Percentiles rank a stretch among this genome's conserved stretches.
These are phyloP conservation scores for Castanea crenata DNA, from an alignment of 306 rosid species.

Conservation along the genomic window DNA sequence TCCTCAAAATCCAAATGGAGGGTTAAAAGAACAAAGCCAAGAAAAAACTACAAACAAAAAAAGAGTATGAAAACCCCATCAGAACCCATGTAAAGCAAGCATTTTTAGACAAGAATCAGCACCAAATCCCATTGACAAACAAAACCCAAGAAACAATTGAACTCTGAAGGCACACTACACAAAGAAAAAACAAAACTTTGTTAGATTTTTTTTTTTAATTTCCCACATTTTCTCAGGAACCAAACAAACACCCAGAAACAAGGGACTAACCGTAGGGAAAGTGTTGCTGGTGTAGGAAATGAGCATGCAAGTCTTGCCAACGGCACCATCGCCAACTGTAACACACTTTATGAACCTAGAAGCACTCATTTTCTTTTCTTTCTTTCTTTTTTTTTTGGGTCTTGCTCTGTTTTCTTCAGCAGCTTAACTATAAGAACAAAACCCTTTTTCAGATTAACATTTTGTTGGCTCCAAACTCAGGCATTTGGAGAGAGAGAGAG, in stretches of 20 bases:
- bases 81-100: background rate
- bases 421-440: background rate
- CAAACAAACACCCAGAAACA: slow-evolving; percentile 10
- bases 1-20: slow-evolving; percentile 6
- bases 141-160: slow-evolving; percentile 1
- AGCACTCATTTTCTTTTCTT: slow-evolving; percentile 59
- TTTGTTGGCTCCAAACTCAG: slow-evolving; percentile 16
- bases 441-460: slow-evolving; percentile 37
- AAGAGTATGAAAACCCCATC: background rate
- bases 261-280: slow-evolving; percentile 74
- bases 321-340: slow-evolving; percentile 95
- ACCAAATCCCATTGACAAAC: slow-evolving; percentile 14
- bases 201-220: slow-evolving; percentile 7
- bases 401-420: slow-evolving; percentile 11
- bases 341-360: slow-evolving; percentile 96
- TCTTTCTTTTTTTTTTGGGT: background rate
- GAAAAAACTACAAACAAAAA: slow-evolving; percentile 4
- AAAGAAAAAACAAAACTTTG: background rate
- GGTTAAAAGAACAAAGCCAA: slow-evolving; percentile 13
- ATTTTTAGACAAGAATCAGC: background rate
- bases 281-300: slow-evolving; percentile 98
- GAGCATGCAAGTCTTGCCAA: slow-evolving; percentile 98
- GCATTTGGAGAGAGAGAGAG: slow-evolving; percentile 9
- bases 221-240: background rate
- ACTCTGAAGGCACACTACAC: slow-evolving; percentile 22